These are phyloP conservation scores for Lizonia empirigonia DNA, from an alignment of 2,329 filamentous ascomycete genomes.

Conservation along the genomic window DNA sequence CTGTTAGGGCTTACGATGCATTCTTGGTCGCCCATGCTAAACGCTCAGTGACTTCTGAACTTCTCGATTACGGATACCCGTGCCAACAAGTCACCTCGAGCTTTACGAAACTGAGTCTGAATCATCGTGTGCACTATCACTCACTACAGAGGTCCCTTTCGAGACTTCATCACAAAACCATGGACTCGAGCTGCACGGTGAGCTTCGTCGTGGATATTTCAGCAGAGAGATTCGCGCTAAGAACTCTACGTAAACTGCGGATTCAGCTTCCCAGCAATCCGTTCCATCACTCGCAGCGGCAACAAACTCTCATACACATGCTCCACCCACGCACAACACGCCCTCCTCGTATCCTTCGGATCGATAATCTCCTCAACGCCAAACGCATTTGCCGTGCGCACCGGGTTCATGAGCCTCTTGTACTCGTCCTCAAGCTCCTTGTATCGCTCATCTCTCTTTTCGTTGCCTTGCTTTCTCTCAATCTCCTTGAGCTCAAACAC, in stretches of 20 bases:
- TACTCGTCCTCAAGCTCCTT: slow-evolving; percentile 66
- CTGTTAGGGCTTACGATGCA: no score
- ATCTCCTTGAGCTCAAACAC: slow-evolving; percentile 63
- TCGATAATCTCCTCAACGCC: slow-evolving; percentile 70
- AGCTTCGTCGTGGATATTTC: no score
- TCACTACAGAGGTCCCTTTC: no score
- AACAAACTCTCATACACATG: slow-evolving; percentile 63
- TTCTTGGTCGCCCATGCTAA: no score
- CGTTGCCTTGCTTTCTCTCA: slow-evolving; percentile 57
- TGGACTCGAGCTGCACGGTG: no score
- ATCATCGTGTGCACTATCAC: no score
- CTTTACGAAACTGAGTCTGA: no score
- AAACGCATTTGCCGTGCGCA: slow-evolving; percentile 67
- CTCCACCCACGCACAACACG: slow-evolving; percentile 61
- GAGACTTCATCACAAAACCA: no score
- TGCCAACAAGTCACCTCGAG: no score
- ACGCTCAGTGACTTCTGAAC: no score
- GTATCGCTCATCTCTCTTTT: slow-evolving; percentile 57
- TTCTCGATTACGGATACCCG: no score
- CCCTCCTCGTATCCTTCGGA: slow-evolving; percentile 62
- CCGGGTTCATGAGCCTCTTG: slow-evolving; percentile 66
- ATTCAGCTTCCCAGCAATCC: slow-evolving; percentile 46
- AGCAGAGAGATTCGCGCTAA: no score
- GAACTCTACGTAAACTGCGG: slow-evolving; percentile 39
- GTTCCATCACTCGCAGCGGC: slow-evolving; percentile 55